Evolutionary conservation across 164 flowering plant species (phyloP).

Genomic region (Aristolochia fimbriata): DNA sequence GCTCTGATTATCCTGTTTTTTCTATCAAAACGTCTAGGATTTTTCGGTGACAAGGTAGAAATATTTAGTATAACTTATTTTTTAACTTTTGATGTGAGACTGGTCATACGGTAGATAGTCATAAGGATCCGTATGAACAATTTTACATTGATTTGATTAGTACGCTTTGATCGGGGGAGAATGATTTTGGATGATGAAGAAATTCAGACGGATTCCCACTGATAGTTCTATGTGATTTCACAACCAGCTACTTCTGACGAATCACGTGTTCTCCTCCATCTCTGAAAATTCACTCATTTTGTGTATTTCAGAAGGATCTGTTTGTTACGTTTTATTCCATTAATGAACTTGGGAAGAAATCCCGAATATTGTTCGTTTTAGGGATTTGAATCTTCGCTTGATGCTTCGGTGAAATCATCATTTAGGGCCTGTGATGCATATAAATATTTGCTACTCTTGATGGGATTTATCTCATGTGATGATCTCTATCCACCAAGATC

Average conservation of each 20-base stretch:
- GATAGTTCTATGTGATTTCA: constrained; percentile 19
- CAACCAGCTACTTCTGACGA: constrained; percentile 31
- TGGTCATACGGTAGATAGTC: too few species aligned
- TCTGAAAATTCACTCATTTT: too few species aligned
- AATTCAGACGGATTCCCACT: constrained; percentile 58
- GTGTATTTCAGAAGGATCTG: too few species aligned
- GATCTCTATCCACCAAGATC: constrained; percentile 33
- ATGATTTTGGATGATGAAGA: constrained; percentile 30
- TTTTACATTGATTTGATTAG: not conserved
- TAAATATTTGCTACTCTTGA: constrained; percentile 36
- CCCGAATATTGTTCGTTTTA: too few species aligned
- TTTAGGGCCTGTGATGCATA: constrained; percentile 17
- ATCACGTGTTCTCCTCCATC: not conserved
- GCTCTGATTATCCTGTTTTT: constrained; percentile 13
- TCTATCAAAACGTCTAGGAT: constrained; percentile 3
- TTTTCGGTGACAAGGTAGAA: constrained; percentile 19
- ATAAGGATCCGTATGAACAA: too few species aligned
- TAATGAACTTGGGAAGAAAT: too few species aligned
- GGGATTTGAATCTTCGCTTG: too few species aligned
- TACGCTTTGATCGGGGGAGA: not conserved
- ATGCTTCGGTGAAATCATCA: too few species aligned
- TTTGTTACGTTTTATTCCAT: too few species aligned
- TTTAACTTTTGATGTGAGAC: too few species aligned
- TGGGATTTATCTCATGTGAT: constrained; percentile 22
- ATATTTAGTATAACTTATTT: constrained; percentile 7